Evolutionary conservation across 257 asterid species (phyloP).

Genomic region (Dorcoceras hygrometricum): DNA sequence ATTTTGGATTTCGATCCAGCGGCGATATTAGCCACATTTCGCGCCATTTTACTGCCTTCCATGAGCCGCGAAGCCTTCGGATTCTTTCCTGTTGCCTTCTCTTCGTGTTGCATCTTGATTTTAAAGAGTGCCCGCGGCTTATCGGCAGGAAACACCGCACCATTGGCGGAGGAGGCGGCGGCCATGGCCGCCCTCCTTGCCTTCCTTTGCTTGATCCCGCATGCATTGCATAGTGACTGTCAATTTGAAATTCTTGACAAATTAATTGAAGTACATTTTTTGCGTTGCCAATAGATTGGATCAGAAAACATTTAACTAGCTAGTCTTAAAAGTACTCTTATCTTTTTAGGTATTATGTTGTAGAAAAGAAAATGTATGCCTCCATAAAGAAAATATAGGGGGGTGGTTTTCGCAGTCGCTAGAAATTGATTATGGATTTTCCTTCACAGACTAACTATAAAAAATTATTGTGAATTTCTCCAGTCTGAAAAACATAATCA

Average conservation of each 20-base stretch:
- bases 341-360: background rate
- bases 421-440: too few relatives aligned
- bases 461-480: too few relatives aligned
- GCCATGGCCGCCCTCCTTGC: constrained; percentile 80
- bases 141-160: background rate
- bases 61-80: constrained; percentile 37
- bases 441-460: too few relatives aligned
- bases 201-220: constrained; percentile 91
- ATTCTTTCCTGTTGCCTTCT: constrained; percentile 31
- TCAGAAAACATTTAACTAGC: background rate
- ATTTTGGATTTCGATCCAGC: constrained; percentile 19
- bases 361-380: background rate
- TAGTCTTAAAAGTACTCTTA: too few relatives aligned
- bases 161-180: constrained; percentile 39
- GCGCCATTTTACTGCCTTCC: constrained; percentile 46
- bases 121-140: constrained; percentile 34
- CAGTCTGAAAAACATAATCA: too few relatives aligned
- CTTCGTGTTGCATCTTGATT: constrained; percentile 52
- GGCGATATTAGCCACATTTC: background rate
- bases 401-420: too few relatives aligned
- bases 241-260: background rate
- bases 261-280: background rate
- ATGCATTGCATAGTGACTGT: constrained; percentile 92
- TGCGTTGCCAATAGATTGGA: constrained; percentile 26
- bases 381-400: too few relatives aligned